Base-by-base conservation (phyloP, 768 basidiomycete genomes). In the Tephrocybe rancida region DNA sequence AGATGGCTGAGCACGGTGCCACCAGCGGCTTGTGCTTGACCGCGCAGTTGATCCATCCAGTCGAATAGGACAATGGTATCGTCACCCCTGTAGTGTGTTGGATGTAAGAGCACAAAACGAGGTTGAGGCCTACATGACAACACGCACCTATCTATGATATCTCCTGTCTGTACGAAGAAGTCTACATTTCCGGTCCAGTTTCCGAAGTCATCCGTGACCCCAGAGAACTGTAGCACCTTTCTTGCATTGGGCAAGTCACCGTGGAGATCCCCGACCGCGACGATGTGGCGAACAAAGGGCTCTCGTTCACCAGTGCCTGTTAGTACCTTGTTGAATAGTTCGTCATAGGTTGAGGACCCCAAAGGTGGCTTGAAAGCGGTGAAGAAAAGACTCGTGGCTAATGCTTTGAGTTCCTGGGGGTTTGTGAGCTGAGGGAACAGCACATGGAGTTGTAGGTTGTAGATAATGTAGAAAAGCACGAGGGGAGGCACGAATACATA, bases 121-220 rank as follows among this genome's bases (percentile, higher is more conserved):
- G 32, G 21, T 18, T 34, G 13, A 19, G 27, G 21, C 21, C 26
- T 21, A 9, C 1, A 25, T n/a, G n/a, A n/a, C n/a, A n/a, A n/a
- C n/a, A 64, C 78, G 39, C 55, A 89, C 93, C 95, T 75, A 71
- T 97, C 95, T 50, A 98, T 90, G 27, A 97, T 95, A 70, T 98
- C 95, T 2, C 95, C 95, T 0, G 95, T 97, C 74, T 98, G 96
- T 16, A 97, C 94, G 52, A 98, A 86, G 42, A 88, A 85, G 64
- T 94, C 90, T 1, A 88, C 82, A 25, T 88, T 75, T 4, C 90
- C 93, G 3, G 84, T 82, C 96, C 96, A 98, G 50, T 86, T 75
- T 1, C 86, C 86, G 5, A 79, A 63, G 10, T 81, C 78, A 61
- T 94, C 85, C 2, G 88, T 83, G 4, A 98, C 87, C 1, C 79